These are phyloP conservation scores for Yamadazyma atlantica DNA, from an alignment of 1,139 yeast species.

Conservation along the genomic window DNA sequence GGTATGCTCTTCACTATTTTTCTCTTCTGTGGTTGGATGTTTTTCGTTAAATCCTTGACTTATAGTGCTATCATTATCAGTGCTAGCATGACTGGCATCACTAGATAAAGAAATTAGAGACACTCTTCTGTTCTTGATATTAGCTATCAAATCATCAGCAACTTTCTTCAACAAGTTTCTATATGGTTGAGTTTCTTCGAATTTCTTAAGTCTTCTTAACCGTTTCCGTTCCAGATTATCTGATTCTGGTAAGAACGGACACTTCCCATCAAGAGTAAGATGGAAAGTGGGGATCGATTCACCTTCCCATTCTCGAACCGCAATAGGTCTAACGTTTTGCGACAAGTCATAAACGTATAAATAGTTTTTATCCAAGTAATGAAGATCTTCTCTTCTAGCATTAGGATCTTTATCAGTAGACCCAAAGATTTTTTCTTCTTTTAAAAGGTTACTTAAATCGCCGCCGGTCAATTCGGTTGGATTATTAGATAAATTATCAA, in stretches of 20 bases:
- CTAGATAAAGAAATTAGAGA: conserved; percentile 12
- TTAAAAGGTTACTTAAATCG: conserved; percentile 64
- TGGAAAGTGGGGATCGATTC: conserved; percentile 44
- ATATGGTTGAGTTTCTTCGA: conserved; percentile 41
- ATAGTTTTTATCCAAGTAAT: conserved; percentile 68
- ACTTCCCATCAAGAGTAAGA: conserved; percentile 61
- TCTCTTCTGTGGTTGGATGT: too few relatives aligned
- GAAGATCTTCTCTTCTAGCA: conserved; percentile 80
- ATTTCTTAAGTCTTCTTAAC: conserved; percentile 38
- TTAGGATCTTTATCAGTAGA: conserved; percentile 87
- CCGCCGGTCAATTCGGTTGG: conserved; percentile 17
- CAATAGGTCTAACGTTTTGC: conserved; percentile 78
- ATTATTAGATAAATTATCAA: conserved; percentile 18
- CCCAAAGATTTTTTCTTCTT: conserved; percentile 83
- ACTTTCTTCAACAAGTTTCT: conserved; percentile 37
- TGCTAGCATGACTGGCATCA: conserved; percentile 5
- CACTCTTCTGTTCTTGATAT: conserved; percentile 23
- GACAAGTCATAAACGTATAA: conserved; percentile 79
- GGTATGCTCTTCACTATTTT: conserved; percentile 1
- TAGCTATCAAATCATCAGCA: conserved; percentile 33
- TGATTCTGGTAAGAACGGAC: conserved; percentile 64
- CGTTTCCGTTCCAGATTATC: conserved; percentile 41
- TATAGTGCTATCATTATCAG: conserved; percentile 16
- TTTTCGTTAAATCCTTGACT: conserved; percentile 13
- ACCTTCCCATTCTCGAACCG: conserved; percentile 75